Base-by-base conservation (phyloP, 148 eudicot species). In the Limonium bicolor region DNA sequence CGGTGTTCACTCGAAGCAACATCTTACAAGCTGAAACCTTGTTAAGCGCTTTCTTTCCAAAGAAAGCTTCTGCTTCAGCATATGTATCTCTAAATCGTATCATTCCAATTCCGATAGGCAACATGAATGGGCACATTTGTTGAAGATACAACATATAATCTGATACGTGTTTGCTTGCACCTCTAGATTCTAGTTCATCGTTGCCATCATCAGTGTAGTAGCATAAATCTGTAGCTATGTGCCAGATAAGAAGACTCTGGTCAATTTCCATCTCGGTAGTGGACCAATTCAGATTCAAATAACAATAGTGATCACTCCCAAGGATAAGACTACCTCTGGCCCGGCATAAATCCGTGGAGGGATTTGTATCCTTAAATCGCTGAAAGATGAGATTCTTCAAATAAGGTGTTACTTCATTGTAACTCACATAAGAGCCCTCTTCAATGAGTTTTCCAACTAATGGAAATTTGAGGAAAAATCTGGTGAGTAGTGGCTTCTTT, bases 61-160 rank as follows among this genome's bases (percentile, higher is more conserved):
- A 63, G 39, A 74, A 74, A 22, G 63, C 61, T 29, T 6, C 6
- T 20, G 66, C 72, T 55, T 74, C 75, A 7, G 75, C 72, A 41
- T 75, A 62, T 4, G 80, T 74, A 58, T 74, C 75, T 0, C 56
- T 54, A 25, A 58, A 62, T 38, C 75, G 41, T 36, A 69, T 69
- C 67, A 69, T 29, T 14, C 80, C 80, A 30, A 74, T 69, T 19
- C 72, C 80, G 11, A 66, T 56, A 16, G 80, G 72, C 50, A 74
- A 50, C 74, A 74, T 54, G 48, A 49, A 52, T 58, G 80, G 80
- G 17, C 63, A 52, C 61, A 56, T 22, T 7, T 50, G 61, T 12
- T 69, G 63, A 27, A 74, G 80, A 56, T 74, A 74, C 30, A 74
- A 25, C 80, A 74, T 62, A 28, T 74, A 74, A 51, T 69, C 75